A percentile compares a stretch with the other conserved stretches of the same genome.
These are phyloP conservation scores for Flaveria floridana DNA, from an alignment of 140 eudicot genomes.

Conservation along the genomic window DNA sequence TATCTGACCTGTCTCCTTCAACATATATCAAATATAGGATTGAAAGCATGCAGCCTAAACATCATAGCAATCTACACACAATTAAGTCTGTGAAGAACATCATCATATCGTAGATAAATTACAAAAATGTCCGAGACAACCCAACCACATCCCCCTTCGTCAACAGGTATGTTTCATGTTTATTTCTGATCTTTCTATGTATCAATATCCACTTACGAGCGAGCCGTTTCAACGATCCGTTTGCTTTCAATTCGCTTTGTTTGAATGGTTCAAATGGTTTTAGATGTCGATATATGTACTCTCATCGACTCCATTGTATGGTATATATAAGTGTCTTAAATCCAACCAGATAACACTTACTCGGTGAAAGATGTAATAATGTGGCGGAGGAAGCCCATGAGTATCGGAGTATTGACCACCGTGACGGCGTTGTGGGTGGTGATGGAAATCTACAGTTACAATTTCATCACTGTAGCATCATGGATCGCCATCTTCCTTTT, in stretches of 20 bases:
- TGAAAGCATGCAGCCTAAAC: constrained; percentile 1
- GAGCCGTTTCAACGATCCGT: too few species aligned
- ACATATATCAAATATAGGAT: background rate
- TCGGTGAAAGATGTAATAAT: constrained; percentile 45
- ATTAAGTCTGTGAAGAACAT: background rate
- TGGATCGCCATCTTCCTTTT: constrained; percentile 52
- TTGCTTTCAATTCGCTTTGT: too few species aligned
- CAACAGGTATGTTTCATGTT: constrained; percentile 9
- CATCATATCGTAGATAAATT: background rate
- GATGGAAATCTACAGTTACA: constrained; percentile 60
- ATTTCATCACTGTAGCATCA: constrained; percentile 51
- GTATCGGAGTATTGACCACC: constrained; percentile 36
- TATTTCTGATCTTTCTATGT: background rate
- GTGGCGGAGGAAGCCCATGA: constrained; percentile 58
- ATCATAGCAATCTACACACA: background rate
- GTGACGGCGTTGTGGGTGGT: constrained; percentile 53
- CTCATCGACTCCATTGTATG: too few species aligned
- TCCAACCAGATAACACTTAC: constrained; percentile 30
- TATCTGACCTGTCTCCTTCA: constrained; percentile 10
- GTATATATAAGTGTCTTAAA: too few species aligned
- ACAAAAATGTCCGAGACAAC: constrained; percentile 17
- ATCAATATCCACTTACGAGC: background rate
- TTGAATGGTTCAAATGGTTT: too few species aligned
- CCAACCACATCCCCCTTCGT: background rate
- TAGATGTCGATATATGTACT: too few species aligned